Base-by-base conservation (phyloP, 169 alveolate species). In the Eimeria zaria region DNA sequence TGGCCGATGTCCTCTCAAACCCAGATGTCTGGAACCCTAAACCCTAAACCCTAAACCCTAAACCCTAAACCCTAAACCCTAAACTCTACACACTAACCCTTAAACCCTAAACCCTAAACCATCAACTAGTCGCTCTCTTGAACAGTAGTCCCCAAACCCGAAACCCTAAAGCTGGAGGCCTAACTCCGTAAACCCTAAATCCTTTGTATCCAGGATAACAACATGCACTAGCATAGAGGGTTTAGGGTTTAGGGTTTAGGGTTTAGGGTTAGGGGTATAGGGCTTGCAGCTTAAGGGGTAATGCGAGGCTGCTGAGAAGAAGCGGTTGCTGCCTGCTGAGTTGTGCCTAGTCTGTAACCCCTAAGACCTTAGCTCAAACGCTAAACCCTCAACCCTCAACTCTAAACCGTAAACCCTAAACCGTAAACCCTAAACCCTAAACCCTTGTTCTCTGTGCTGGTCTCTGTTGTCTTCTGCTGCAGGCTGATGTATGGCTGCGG, bases 401-500 rank as follows among this genome's bases (percentile, higher is more conserved):
- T 48, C 48, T 71, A 71, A 71, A 71, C 53, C 39, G 44, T 69
- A 30, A 22, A 69, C 69, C 69, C 69, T 58, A 58, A 30, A 22
- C 80, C 80, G 20, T 69, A 30, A 30, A 22, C 30, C 80, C 80
- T 76, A 76, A 76, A 44, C 60, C 69, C 64, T 78, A 78, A 46
- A 78, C 67, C 67, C 89, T 46, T 46, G 22, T 27, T 18, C 0
- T 20, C 64, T 78, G 67, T 7, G n/a, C n/a, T n/a, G n/a, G n/a
- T n/a, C n/a, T n/a, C n/a, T n/a, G n/a, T 22, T 36, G 41, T 14
- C 22, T 12, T 41, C 20, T 83, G 71, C 48, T 30, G 30, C 91
- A 83, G 91, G 73, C 91, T 6, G 91, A 83, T 27, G 91, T 55
- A 33, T 83, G 91, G 91, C 76, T 83, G 51, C 91, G 74, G 76